Evolutionary conservation across 345 rosid species (phyloP), one percentile per base, ranked within the genome.

Genomic region (Gossypium stocksii): DNA sequence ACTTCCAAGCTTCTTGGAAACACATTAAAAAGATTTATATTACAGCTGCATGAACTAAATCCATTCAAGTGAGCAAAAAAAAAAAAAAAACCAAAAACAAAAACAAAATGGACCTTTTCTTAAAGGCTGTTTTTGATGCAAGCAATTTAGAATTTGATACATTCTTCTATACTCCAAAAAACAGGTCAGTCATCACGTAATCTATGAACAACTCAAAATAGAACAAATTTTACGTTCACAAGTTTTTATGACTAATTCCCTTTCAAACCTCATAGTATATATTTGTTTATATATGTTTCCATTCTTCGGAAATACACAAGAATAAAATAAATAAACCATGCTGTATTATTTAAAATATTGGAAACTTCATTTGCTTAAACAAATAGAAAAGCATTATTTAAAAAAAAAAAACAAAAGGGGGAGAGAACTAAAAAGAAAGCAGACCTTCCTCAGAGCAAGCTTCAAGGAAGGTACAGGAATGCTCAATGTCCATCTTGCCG

Each of bases 361-460:
- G 38, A 4, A 29, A 29, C 38, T 29, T 29, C 38, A 29, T 29
- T 29, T 29, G 38, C 38, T 29, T 29, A 22, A 27, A n/a, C 20
- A n/a, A 59, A 44, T 10, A 38, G 59, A 67, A 77, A 27, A 44
- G 41, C 41, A 34, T 34, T 34, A 34, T 34, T 34, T 34, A 4
- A 5, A 34, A 34, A 4, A 5, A 34, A 34, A 34, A 4, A 7
- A 34, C 41, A 7, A 44, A 13, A 27, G 22, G 7, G 7, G n/a
- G 7, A 4, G 17, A 53, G 57, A 46, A 46, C 2, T 51, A 51
- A 29, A 20, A 67, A 9, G 64, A 65, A 49, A 75, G 9, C 54
- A 53, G 73, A 94, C 98, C 98, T 86, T 88, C 74, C 77, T 87
- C 97, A 22, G 87, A 84, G 43, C 81, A 83, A 19, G 86, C 98